Base-by-base conservation (phyloP, 768 basidiomycete genomes). In the Candolleomyces eurysporus region DNA sequence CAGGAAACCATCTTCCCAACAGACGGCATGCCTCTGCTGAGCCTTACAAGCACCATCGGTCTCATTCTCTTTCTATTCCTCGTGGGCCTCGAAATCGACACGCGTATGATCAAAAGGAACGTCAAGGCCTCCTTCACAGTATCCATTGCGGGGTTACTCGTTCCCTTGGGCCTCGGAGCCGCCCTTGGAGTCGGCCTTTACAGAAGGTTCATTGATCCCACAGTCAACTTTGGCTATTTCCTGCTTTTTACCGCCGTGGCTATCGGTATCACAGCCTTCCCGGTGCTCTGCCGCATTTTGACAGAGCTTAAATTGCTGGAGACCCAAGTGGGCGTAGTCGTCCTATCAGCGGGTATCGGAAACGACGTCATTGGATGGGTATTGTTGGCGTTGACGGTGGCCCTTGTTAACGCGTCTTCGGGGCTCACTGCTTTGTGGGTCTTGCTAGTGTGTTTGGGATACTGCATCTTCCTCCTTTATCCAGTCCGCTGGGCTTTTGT, bases 171-270 rank as follows among this genome's bases (percentile, higher is more conserved):
- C 1, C 70, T 94, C 0, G 94, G 94, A 5, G 90, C 90, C 4
- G 89, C 85, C 0, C 68, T 83, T 64, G 88, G 89, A 1, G 82
- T 94, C 5, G 92, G 89, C 0, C 71, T 94, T 8, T 96, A 94
- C 71, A 73, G 82, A 61, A 74, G 89, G 57, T 94, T 92, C 68
- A 78, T 85, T 54, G 75, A 84, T 55, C 70, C 72, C 0, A 65
- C 63, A 7, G 84, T 91, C 63, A 85, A 86, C 59, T 91, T 88
- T 67, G 90, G 92, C 21, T 85, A 92, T 69, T 96, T 95, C 75
- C 73, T 94, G 42, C 83, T 96, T 22, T 96, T 96, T 76, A 83
- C 86, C 60, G 92, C 91, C 30, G 91, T 93, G 8, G 90, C 92
- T 2, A 81, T 91, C 65, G 85, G 90, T 2, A 91, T 91, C 70